phyloP scores from a whole-genome alignment of 441 rosid species.

The Erysimum pusillum region DNA sequence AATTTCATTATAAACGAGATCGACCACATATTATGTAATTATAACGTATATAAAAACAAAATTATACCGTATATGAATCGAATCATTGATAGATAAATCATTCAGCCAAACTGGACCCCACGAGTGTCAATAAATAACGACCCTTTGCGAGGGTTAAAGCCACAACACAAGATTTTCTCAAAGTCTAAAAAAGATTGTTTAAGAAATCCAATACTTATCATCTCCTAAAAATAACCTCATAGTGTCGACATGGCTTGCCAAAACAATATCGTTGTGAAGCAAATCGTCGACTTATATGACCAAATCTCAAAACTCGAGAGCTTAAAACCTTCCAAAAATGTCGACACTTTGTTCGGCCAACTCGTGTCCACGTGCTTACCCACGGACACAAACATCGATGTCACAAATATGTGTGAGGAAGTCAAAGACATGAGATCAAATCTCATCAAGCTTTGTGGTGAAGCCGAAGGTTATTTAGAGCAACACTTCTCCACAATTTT shows the following conservation, averaged over 20 bases:
- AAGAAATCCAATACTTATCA: constrained; percentile 30
- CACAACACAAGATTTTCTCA: constrained; percentile 37
- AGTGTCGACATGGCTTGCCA: constrained; percentile 61
- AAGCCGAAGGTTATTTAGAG: constrained; percentile 82
- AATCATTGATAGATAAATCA: constrained; percentile 37
- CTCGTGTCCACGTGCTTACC: constrained; percentile 58
- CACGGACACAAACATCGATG: constrained; percentile 50
- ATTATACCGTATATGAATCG: constrained; percentile 33
- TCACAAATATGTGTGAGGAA: constrained; percentile 47
- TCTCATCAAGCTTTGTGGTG: constrained; percentile 76
- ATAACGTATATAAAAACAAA: constrained; percentile 15
- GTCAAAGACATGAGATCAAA: constrained; percentile 75
- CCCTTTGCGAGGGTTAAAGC: constrained; percentile 42
- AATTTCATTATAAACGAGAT: constrained; percentile 10
- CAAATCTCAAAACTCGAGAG: constrained; percentile 57
- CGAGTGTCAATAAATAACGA: constrained; percentile 46
- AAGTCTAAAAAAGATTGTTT: constrained; percentile 19
- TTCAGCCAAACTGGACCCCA: constrained; percentile 31
- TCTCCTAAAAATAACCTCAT: constrained; percentile 40
- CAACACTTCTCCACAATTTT: constrained; percentile 70
- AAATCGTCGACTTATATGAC: constrained; percentile 51
- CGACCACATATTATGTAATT: constrained; percentile 13
- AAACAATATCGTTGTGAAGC: constrained; percentile 48
- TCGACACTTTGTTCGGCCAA: constrained; percentile 56
- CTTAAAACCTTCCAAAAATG: constrained; percentile 54